Evolutionary conservation across 164 flowering plant genomes (phyloP).

Genomic region (Berberis thunbergii): DNA sequence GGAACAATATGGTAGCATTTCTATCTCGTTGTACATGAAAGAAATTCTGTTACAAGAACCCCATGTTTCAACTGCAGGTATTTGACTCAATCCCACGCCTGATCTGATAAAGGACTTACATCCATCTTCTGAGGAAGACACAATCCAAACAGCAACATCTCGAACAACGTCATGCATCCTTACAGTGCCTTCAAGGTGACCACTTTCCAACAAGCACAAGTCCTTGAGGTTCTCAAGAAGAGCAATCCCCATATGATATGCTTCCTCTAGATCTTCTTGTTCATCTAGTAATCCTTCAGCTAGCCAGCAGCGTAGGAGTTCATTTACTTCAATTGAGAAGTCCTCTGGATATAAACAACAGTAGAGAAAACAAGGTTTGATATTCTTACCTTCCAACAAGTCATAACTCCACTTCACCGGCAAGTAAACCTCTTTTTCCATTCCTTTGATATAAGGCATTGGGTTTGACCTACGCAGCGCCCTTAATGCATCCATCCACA

Average conservation of each 20-base stretch:
- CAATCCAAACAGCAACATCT: constrained; percentile 6
- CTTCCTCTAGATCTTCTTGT: neutral
- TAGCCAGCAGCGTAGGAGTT: neutral
- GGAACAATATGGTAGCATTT: neutral
- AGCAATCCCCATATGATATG: neutral
- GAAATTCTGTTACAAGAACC: neutral
- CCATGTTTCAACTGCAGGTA: neutral
- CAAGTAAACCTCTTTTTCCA: neutral
- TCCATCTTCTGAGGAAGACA: neutral
- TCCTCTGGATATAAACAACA: constrained; percentile 21
- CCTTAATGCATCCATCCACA: constrained; percentile 9
- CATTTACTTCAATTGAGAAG: neutral
- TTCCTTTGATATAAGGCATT: neutral
- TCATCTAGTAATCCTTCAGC: neutral
- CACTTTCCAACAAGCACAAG: constrained; percentile 3
- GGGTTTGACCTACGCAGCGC: constrained; percentile 5
- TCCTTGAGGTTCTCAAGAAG: constrained; percentile 4
- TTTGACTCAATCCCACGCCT: neutral
- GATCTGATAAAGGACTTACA: constrained; percentile 1
- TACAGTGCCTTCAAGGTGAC: neutral
- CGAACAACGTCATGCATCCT: constrained; percentile 11
- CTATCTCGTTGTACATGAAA: neutral
- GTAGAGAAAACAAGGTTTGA: constrained; percentile 13
- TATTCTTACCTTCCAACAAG: constrained; percentile 5
- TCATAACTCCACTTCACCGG: constrained; percentile 16